Base-by-base conservation (phyloP, 495 filamentous ascomycete genomes). In the Hyphodiscus hymeniophilus region DNA sequence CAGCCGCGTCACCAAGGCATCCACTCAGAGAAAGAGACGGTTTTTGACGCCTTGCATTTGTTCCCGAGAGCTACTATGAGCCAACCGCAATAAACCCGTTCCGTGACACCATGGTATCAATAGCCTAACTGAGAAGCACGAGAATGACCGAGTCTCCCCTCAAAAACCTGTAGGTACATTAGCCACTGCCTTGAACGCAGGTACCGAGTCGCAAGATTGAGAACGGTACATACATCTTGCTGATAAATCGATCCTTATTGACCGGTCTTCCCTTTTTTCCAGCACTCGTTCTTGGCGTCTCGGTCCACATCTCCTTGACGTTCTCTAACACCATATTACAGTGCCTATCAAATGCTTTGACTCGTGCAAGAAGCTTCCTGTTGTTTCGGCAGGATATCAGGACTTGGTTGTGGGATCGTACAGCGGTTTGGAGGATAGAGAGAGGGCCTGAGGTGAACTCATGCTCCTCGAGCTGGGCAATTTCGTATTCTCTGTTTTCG, bases 221-320 rank as follows among this genome's bases (percentile, higher is more conserved):
- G n/a, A 36, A 2, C 36, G 7, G 7, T 5, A 54, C 84, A 49
- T 63, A 95, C 92, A 98, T 89, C 74, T 98, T 98, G 75, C 87
- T 94, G 59, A 97, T 89, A 67, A 96, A 98, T 24, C 94, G 75
- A 67, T 98, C 92, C 77, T 96, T 96, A 69, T 98, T 97, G 31
- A 95, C 85, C 26, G 87, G 84, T 63, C 84, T 79, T 44, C 91
- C 88, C 70, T 89, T 90, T 70, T 86, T 85, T 21, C 88, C 88
- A 33, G 73, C 76, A 12, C 77, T 71, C 20, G 76, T 63, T 54
- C 86, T 79, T 30, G 92, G 90, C 45, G 82, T 89, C 71, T 98
- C 92, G 4, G 89, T 95, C 92, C 92, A 98, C 89, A 98, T 97
- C 73, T 98, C 92, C 74, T 97, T 98, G 30, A 91, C 88, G 56